Conservation (phyloP, 2,329 filamentous ascomycete species). For the Hortaea werneckii region DNA sequence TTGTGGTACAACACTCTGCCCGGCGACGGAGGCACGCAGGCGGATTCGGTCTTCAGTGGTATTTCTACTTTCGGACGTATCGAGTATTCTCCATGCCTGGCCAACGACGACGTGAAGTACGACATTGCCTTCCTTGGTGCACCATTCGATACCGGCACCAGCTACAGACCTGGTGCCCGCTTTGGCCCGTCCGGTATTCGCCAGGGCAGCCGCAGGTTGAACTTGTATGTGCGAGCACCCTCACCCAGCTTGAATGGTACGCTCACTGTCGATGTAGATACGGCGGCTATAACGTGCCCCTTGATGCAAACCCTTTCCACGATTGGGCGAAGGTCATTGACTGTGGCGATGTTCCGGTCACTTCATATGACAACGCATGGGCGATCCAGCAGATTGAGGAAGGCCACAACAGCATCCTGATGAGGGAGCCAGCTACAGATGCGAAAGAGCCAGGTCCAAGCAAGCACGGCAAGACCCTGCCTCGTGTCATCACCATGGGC, state of each 20-base stretch:
- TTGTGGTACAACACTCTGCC: slow-evolving; percentile 78
- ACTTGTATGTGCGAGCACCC: slow-evolving; percentile 53
- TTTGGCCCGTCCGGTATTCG: slow-evolving; percentile 79
- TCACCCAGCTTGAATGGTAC: background rate
- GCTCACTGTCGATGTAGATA: slow-evolving; percentile 22
- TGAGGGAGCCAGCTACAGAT: slow-evolving; percentile 59
- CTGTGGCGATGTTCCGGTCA: slow-evolving; percentile 38
- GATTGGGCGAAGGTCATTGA: slow-evolving; percentile 53
- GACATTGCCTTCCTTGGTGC: slow-evolving; percentile 81
- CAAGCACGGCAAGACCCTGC: slow-evolving; percentile 64
- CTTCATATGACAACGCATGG: slow-evolving; percentile 69
- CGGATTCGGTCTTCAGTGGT: slow-evolving; percentile 79
- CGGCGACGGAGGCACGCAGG: slow-evolving; percentile 75
- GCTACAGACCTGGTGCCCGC: slow-evolving; percentile 71
- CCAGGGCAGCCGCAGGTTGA: slow-evolving; percentile 75
- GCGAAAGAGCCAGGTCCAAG: slow-evolving; percentile 57
- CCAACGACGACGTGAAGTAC: slow-evolving; percentile 58
- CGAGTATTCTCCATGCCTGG: slow-evolving; percentile 66
- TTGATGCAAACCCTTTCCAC: slow-evolving; percentile 70
- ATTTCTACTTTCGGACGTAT: slow-evolving; percentile 78
- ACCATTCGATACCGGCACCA: slow-evolving; percentile 74
- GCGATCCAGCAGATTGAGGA: slow-evolving; percentile 79
- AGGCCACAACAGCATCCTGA: slow-evolving; percentile 67
- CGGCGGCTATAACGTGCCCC: slow-evolving; percentile 77
- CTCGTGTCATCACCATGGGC: slow-evolving; percentile 67